phyloP scores from a whole-genome alignment of 2,329 filamentous ascomycete genomes.

The Botrytis galanthina region DNA sequence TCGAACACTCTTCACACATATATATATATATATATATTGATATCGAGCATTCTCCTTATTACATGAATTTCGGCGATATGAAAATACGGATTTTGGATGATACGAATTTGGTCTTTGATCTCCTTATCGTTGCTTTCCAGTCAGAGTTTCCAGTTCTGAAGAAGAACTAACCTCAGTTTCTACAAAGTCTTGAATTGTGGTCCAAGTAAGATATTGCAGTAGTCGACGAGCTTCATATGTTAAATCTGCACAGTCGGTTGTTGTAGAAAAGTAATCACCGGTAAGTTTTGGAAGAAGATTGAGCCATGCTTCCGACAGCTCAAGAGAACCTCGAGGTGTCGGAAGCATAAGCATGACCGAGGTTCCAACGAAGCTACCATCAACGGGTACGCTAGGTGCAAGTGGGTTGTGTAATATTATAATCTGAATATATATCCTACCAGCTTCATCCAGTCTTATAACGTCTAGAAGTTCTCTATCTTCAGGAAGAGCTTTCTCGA shows the following conservation, averaged over 20 bases:
- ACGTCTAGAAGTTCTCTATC: neutral
- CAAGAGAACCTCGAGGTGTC: neutral
- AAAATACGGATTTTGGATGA: neutral
- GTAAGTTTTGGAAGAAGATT: neutral
- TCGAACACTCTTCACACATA: constrained; percentile 50
- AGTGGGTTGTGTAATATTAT: neutral
- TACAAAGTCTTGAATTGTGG: neutral
- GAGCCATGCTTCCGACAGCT: neutral
- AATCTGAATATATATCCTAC: neutral
- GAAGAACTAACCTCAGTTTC: neutral
- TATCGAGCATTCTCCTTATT: neutral
- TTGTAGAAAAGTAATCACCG: neutral
- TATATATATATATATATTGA: constrained; percentile 26
- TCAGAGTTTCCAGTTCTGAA: neutral
- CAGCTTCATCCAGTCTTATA: neutral
- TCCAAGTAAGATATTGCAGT: neutral
- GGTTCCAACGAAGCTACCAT: neutral
- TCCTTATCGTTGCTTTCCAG: neutral
- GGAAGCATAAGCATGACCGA: neutral
- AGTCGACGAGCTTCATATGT: neutral
- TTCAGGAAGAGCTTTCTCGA: constrained; percentile 3
- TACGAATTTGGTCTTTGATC: neutral
- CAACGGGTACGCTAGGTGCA: neutral
- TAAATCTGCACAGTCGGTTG: neutral
- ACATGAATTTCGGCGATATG: neutral